These are phyloP conservation scores for Linnemannia elongata DNA, from an alignment of 192 early-diverging fungal species.

Conservation along the genomic window DNA sequence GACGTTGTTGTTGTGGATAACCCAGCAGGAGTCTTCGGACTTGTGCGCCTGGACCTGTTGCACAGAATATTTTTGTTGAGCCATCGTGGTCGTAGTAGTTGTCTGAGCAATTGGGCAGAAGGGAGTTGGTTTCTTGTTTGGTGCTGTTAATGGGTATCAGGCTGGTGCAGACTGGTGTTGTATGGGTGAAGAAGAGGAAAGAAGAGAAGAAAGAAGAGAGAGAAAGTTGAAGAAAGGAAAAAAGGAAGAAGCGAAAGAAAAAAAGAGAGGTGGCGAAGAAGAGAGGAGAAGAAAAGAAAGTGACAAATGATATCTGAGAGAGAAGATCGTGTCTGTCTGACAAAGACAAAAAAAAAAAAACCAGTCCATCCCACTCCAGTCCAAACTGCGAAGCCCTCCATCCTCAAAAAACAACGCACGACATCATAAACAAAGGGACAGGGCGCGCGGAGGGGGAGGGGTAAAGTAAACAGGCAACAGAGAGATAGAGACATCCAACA, in stretches of 20 bases:
- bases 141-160: background rate
- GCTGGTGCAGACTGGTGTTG: too few species aligned
- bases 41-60: conserved; percentile 84
- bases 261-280: conserved; percentile 1
- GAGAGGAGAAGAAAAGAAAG: background rate
- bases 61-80: conserved; percentile 55
- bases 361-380: background rate
- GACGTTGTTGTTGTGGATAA: conserved; percentile 82
- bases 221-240: background rate
- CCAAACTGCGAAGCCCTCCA: background rate
- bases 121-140: background rate
- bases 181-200: background rate
- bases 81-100: background rate
- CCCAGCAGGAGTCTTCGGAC: conserved; percentile 81
- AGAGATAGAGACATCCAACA: background rate
- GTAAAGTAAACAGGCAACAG: background rate
- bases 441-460: background rate
- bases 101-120: background rate
- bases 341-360: background rate
- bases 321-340: background rate
- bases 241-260: background rate
- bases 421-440: background rate
- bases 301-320: background rate
- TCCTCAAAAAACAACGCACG: background rate
- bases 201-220: background rate